Conservation (phyloP, 257 asterid genomes). For the Fraxinus americana region DNA sequence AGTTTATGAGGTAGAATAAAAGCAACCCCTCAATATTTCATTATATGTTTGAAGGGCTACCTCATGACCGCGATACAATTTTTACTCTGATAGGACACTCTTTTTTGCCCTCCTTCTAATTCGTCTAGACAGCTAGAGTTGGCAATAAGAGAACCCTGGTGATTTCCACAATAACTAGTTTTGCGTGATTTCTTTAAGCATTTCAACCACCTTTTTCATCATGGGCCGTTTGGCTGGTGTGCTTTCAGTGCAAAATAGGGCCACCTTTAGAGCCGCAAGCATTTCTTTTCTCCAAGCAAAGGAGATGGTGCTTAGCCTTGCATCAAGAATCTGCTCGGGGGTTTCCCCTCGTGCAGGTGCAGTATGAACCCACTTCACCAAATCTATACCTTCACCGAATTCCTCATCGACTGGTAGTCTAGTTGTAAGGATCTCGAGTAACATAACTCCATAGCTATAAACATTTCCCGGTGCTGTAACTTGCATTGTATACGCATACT, state of each 20-base stretch:
- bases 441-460: conserved; percentile 89
- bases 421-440: conserved; percentile 91
- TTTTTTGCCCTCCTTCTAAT: conserved; percentile 12
- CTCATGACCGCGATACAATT: conserved; percentile 10
- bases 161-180: conserved; percentile 25
- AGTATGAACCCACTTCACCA: conserved; percentile 96
- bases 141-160: conserved; percentile 11
- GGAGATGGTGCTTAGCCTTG: conserved; percentile 82
- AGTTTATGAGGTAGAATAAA: background rate
- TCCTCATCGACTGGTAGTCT: conserved; percentile 86
- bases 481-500: conserved; percentile 98
- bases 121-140: conserved; percentile 3
- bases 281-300: conserved; percentile 94
- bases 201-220: conserved; percentile 90
- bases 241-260: conserved; percentile 77
- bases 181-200: conserved; percentile 71
- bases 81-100: background rate
- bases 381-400: conserved; percentile 92
- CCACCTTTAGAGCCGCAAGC: conserved; percentile 84
- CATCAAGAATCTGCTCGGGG: conserved; percentile 96
- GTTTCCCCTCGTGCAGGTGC: conserved; percentile 93
- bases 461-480: conserved; percentile 98
- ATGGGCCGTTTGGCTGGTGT: conserved; percentile 95
- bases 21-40: conserved; percentile 23
- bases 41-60: conserved; percentile 19